phyloP scores from a whole-genome alignment of 768 basidiomycete species.

The Cyclocybe aegerita region DNA sequence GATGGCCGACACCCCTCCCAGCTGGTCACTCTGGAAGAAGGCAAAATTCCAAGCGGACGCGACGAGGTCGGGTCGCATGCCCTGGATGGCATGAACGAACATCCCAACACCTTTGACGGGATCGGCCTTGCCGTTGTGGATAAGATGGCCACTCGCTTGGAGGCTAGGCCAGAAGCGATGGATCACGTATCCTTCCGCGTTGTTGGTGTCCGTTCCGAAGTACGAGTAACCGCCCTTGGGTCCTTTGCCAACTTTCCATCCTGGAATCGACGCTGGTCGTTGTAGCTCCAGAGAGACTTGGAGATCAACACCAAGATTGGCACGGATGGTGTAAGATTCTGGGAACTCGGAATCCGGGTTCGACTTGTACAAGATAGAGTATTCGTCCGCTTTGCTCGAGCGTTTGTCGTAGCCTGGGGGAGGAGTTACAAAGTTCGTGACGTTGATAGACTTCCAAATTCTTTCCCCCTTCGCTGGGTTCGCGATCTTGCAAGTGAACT shows the following conservation, averaged over 20 bases:
- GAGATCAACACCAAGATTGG: constrained; percentile 75
- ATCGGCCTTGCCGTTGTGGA: constrained; percentile 61
- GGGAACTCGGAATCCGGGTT: constrained; percentile 56
- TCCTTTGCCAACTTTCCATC: constrained; percentile 91
- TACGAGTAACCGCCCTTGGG: constrained; percentile 88
- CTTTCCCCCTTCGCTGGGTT: constrained; percentile 73
- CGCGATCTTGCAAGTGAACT: constrained; percentile 89
- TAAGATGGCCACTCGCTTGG: constrained; percentile 62
- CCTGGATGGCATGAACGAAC: constrained; percentile 96
- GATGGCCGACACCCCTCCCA: constrained; percentile 78
- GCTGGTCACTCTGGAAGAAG: constrained; percentile 78
- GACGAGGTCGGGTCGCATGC: constrained; percentile 94
- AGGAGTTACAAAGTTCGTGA: constrained; percentile 74
- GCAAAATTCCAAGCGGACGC: constrained; percentile 96
- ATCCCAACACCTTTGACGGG: constrained; percentile 67
- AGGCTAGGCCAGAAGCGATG: constrained; percentile 90
- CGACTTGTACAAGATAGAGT: constrained; percentile 67
- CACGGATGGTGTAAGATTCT: constrained; percentile 79
- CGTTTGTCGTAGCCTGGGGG: constrained; percentile 82
- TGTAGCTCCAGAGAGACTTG: constrained; percentile 76
- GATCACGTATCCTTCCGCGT: constrained; percentile 82
- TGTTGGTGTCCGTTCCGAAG: constrained; percentile 68
- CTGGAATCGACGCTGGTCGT: constrained; percentile 69
- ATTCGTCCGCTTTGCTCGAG: constrained; percentile 84
- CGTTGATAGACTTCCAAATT: constrained; percentile 87